A percentile compares a stretch with the other conserved stretches of the same genome.
Conservation (phyloP, 2,329 filamentous ascomycete genomes). For the Fragosphaeria purpurea region DNA sequence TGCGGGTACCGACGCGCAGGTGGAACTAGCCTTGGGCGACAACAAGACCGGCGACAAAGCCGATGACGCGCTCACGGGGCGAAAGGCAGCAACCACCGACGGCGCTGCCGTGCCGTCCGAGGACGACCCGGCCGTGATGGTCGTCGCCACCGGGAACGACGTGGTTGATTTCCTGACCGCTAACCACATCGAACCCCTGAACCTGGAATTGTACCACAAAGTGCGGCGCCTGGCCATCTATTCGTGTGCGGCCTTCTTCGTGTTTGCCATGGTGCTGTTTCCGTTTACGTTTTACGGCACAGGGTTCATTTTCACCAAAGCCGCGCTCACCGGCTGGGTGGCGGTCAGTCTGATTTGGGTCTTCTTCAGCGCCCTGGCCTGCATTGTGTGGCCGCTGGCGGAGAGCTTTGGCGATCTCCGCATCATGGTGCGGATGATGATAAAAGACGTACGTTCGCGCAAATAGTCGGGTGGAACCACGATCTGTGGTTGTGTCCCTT, state of each 20-base stretch:
- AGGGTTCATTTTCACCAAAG: constrained; percentile 16
- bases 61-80: no score
- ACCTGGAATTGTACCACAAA: constrained; percentile 24
- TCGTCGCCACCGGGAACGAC: constrained; percentile 24
- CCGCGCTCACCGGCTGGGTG: constrained; percentile 24
- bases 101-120: constrained; percentile 15
- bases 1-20: background rate
- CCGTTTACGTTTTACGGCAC: constrained; percentile 29
- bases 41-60: background rate
- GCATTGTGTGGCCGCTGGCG: constrained; percentile 28
- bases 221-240: constrained; percentile 25
- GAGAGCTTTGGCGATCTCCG: constrained; percentile 19
- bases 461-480: background rate
- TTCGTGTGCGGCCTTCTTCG: constrained; percentile 25
- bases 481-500: no score
- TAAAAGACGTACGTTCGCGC: background rate
- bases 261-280: constrained; percentile 26
- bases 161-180: constrained; percentile 30
- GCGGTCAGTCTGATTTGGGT: constrained; percentile 31
- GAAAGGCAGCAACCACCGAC: background rate
- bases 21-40: background rate
- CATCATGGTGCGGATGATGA: constrained; percentile 2
- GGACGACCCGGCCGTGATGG: constrained; percentile 26
- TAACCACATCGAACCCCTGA: constrained; percentile 31
- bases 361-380: constrained; percentile 26